These are phyloP conservation scores for Aspergillus sp. DNA, from an alignment of 2,329 filamentous ascomycete genomes.

Conservation along the genomic window DNA sequence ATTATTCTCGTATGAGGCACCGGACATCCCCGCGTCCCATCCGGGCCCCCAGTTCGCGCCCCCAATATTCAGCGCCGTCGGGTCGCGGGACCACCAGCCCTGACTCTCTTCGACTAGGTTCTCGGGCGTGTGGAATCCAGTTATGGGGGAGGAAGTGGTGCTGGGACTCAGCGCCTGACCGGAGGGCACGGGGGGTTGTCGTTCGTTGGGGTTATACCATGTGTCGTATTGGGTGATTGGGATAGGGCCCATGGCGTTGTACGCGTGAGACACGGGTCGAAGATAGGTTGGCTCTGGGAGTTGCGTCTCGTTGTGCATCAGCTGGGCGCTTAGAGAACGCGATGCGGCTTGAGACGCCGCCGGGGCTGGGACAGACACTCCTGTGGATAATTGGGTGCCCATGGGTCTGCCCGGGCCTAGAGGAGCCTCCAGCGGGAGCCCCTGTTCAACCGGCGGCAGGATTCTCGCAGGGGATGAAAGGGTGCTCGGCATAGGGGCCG, in stretches of 20 bases:
- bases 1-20: slow-evolving; percentile 11
- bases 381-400: slow-evolving; percentile 15
- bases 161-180: slow-evolving; percentile 26
- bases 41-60: slow-evolving; percentile 58
- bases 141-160: slow-evolving; percentile 46
- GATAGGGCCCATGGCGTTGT: slow-evolving; percentile 15
- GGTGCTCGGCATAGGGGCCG: slow-evolving; percentile 16
- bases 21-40: slow-evolving; percentile 23
- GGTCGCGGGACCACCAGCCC: slow-evolving; percentile 64
- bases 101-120: slow-evolving; percentile 61
- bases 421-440: slow-evolving; percentile 8
- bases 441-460: slow-evolving; percentile 4
- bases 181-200: slow-evolving; percentile 18
- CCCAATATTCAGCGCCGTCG: slow-evolving; percentile 58
- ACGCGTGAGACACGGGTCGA: slow-evolving; percentile 21
- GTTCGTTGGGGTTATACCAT: slow-evolving; percentile 32
- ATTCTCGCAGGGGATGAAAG: slow-evolving; percentile 13
- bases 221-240: slow-evolving; percentile 28
- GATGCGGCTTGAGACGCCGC: slow-evolving; percentile 16
- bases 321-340: slow-evolving; percentile 16
- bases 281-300: slow-evolving; percentile 34
- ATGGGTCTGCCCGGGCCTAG: slow-evolving; percentile 12
- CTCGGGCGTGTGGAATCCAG: slow-evolving; percentile 59
- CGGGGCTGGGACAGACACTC: slow-evolving; percentile 14
- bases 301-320: slow-evolving; percentile 19